Conservation (phyloP, 768 basidiomycete species). For the Suillus tomentosus region DNA sequence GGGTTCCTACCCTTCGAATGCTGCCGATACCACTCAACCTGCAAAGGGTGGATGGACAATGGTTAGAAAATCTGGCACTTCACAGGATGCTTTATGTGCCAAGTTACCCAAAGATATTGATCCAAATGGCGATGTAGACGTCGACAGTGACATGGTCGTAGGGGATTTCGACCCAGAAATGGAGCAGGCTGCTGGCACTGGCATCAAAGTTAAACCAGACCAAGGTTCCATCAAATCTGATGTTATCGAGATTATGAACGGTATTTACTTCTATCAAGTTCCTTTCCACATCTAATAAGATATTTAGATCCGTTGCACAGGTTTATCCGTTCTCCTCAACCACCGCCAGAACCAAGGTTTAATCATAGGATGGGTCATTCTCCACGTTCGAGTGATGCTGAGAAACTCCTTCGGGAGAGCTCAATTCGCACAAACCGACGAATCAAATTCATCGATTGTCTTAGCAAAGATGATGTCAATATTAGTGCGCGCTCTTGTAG, state of each 20-base stretch:
- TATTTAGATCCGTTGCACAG: conserved; percentile 60
- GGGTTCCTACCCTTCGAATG: conserved; percentile 69
- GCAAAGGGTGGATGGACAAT: conserved; percentile 78
- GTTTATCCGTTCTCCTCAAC: conserved; percentile 41
- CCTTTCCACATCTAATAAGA: conserved; percentile 32
- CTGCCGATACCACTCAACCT: conserved; percentile 40
- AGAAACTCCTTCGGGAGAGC: conserved; percentile 68
- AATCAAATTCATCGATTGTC: conserved; percentile 80
- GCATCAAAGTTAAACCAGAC: conserved; percentile 44
- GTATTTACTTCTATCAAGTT: conserved; percentile 42
- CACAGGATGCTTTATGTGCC: conserved; percentile 27
- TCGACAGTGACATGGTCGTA: conserved; percentile 76
- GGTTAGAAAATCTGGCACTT: conserved; percentile 48
- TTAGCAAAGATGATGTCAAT: conserved; percentile 76
- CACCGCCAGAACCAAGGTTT: conserved; percentile 20
- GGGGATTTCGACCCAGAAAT: conserved; percentile 72
- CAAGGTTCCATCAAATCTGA: conserved; percentile 61
- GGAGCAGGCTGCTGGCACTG: conserved; percentile 30
- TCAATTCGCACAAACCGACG: conserved; percentile 79
- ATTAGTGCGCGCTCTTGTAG: conserved; percentile 37
- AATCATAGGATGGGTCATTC: conserved; percentile 15
- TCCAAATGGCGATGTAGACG: conserved; percentile 54
- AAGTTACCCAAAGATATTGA: conserved; percentile 24
- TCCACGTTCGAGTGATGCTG: conserved; percentile 38
- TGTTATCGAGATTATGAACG: conserved; percentile 74